phyloP scores from a whole-genome alignment of 2,329 filamentous ascomycete genomes.

The Gremmenia infestans region DNA sequence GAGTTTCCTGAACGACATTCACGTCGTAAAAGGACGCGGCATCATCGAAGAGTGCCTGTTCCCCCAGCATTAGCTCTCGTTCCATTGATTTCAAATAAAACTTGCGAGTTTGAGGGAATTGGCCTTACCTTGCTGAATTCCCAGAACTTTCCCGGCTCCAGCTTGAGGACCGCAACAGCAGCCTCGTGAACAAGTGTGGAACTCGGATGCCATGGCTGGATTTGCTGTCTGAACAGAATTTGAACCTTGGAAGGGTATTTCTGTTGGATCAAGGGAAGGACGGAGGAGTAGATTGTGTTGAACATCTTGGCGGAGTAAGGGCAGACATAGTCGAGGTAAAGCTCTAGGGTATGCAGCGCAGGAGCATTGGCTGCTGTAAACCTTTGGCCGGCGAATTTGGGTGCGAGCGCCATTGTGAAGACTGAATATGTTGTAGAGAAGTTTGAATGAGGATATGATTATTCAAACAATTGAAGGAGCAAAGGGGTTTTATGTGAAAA shows the following conservation, averaged over 20 bases:
- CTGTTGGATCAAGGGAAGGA: slow-evolving; percentile 59
- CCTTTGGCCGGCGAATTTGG: slow-evolving; percentile 71
- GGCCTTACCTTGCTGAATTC: slow-evolving; percentile 54
- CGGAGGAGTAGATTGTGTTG: slow-evolving; percentile 63
- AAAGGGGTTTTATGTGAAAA: too few relatives aligned
- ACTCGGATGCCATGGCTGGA: slow-evolving; percentile 93
- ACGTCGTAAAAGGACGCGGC: slow-evolving; percentile 82
- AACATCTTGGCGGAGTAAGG: slow-evolving; percentile 69
- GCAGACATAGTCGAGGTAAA: slow-evolving; percentile 87
- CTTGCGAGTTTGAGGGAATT: neutral
- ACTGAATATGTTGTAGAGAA: neutral
- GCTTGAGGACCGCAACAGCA: slow-evolving; percentile 69
- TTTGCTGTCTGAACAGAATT: slow-evolving; percentile 83
- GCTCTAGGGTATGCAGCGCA: slow-evolving; percentile 54
- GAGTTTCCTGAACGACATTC: slow-evolving; percentile 73
- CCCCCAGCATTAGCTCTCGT: neutral
- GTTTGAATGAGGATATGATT: neutral
- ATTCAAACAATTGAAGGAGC: neutral
- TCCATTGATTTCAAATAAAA: neutral
- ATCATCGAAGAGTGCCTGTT: slow-evolving; percentile 45
- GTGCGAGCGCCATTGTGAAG: slow-evolving; percentile 63
- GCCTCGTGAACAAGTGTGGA: slow-evolving; percentile 80
- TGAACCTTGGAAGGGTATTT: slow-evolving; percentile 57
- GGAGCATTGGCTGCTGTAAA: slow-evolving; percentile 41
- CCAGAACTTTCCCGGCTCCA: slow-evolving; percentile 71